A percentile compares a stretch with the other conserved stretches of the same genome.
Evolutionary conservation across 1,284 basidiomycete genomes (phyloP).

Genomic region (Boletus subluridellus): DNA sequence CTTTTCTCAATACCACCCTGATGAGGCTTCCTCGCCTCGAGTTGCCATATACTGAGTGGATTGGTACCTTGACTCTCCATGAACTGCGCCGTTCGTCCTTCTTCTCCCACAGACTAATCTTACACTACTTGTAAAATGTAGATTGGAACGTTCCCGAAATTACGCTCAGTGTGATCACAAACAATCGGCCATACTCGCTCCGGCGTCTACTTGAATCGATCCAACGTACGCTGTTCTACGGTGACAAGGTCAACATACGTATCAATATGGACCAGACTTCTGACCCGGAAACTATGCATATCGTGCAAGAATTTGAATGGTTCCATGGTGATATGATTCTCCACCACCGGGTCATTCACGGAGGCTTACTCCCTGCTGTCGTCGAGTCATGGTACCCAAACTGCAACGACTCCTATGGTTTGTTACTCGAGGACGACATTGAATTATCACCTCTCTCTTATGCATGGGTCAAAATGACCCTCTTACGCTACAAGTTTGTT

Average conservation of each 20-base stretch:
- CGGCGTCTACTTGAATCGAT: slow-evolving; percentile 63
- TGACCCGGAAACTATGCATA: slow-evolving; percentile 54
- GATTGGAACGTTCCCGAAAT: slow-evolving; percentile 71
- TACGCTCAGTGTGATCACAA: slow-evolving; percentile 71
- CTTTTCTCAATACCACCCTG: slow-evolving; percentile 31
- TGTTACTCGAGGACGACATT: slow-evolving; percentile 79
- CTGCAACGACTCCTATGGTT: slow-evolving; percentile 67
- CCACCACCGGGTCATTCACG: slow-evolving; percentile 70
- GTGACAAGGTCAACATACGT: slow-evolving; percentile 58
- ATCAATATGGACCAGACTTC: slow-evolving; percentile 75
- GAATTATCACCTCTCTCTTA: slow-evolving; percentile 81
- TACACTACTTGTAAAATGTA: slow-evolving; percentile 31
- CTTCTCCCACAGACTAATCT: neutral
- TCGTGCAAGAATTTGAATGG: slow-evolving; percentile 58
- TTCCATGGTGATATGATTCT: slow-evolving; percentile 53
- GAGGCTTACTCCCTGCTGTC: slow-evolving; percentile 73
- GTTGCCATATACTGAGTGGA: slow-evolving; percentile 60
- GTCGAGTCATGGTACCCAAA: slow-evolving; percentile 84
- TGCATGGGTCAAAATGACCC: slow-evolving; percentile 74
- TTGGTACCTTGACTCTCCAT: slow-evolving; percentile 50
- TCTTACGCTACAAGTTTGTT: slow-evolving; percentile 68
- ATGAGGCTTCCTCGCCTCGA: slow-evolving; percentile 53
- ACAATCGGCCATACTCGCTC: slow-evolving; percentile 71
- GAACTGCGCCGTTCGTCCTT: slow-evolving; percentile 38
- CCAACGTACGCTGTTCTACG: slow-evolving; percentile 58